Conservation (phyloP, 768 basidiomycete genomes). For the Mycena crocata region DNA sequence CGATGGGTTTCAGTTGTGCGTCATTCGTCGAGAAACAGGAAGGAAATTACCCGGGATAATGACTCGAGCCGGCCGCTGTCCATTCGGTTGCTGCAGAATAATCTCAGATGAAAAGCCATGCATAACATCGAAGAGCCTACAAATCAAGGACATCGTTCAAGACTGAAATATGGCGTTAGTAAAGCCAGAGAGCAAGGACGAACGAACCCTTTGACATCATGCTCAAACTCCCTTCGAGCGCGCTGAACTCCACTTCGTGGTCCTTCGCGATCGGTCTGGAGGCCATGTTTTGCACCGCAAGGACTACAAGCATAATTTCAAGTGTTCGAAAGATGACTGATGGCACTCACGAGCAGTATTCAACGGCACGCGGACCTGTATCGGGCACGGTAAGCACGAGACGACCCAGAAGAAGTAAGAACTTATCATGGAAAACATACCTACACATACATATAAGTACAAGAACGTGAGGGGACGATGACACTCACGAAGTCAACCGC, state of each 20-base stretch:
- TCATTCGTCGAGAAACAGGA: neutral
- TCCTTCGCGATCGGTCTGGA: conserved; percentile 66
- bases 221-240: conserved; percentile 71
- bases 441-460: conserved; percentile 54
- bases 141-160: conserved; percentile 76
- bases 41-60: conserved; percentile 48
- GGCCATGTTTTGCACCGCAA: conserved; percentile 86
- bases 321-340: neutral
- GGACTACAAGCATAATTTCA: conserved; percentile 42
- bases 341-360: conserved; percentile 61
- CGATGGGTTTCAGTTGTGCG: neutral
- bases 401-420: neutral
- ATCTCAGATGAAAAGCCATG: neutral
- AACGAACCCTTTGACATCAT: conserved; percentile 77
- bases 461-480: conserved; percentile 50
- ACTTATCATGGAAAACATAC: conserved; percentile 46
- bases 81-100: conserved; percentile 65
- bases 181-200: conserved; percentile 8
- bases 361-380: conserved; percentile 69
- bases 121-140: conserved; percentile 38
- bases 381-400: neutral
- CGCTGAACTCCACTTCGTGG: conserved; percentile 80
- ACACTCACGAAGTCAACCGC: conserved; percentile 41
- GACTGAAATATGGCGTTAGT: conserved; percentile 46
- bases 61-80: conserved; percentile 78